Conservation (phyloP, 768 basidiomycete species). For the Ramaria sp. region DNA sequence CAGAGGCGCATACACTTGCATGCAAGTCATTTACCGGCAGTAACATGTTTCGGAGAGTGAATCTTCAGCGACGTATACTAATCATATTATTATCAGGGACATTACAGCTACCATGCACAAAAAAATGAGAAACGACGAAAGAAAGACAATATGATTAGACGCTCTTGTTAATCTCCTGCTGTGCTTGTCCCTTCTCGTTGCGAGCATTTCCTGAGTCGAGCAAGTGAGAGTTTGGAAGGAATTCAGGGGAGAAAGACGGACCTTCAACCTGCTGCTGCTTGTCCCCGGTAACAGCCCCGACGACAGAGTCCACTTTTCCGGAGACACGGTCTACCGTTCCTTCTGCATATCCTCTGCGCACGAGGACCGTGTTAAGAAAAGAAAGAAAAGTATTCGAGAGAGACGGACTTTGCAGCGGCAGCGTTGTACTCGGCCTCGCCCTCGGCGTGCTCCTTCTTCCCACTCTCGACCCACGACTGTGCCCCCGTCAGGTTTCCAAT, state of each 20-base stretch:
- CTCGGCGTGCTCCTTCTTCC: constrained; percentile 38
- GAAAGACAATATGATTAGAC: too few relatives aligned
- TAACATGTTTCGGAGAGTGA: too few relatives aligned
- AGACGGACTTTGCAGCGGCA: constrained; percentile 6
- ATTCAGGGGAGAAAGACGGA: constrained; percentile 12
- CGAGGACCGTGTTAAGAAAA: background rate
- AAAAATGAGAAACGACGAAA: too few relatives aligned
- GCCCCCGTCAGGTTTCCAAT: constrained; percentile 35
- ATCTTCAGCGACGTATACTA: too few relatives aligned
- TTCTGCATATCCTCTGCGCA: constrained; percentile 38
- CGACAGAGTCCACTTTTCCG: constrained; percentile 43
- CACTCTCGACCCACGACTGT: constrained; percentile 30
- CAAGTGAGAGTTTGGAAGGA: background rate
- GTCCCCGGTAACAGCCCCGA: constrained; percentile 48
- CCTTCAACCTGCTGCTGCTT: constrained; percentile 38
- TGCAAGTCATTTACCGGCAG: too few relatives aligned
- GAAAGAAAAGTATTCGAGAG: background rate
- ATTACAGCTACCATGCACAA: too few relatives aligned
- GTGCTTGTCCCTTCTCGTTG: constrained; percentile 42
- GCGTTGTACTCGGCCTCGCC: constrained; percentile 35
- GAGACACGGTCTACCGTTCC: constrained; percentile 32
- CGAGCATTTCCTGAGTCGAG: constrained; percentile 29
- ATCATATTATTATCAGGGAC: too few relatives aligned
- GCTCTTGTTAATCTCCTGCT: constrained; percentile 41
- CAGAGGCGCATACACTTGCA: too few relatives aligned